Evolutionary conservation across 2,329 filamentous ascomycete species (phyloP).

Genomic region (Calycina marina): DNA sequence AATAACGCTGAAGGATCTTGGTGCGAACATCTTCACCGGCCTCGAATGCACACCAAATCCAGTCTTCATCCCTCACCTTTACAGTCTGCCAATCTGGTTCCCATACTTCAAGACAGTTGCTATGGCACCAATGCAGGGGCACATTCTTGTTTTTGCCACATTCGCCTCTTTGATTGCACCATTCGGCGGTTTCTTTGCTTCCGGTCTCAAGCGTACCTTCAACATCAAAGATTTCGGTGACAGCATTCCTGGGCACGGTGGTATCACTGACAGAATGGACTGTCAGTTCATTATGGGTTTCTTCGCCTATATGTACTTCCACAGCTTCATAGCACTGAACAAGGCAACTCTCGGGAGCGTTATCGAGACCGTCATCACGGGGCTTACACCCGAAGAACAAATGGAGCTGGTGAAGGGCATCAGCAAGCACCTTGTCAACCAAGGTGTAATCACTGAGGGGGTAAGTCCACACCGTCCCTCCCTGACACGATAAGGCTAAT

Average conservation of each 20-base stretch:
- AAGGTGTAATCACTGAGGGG: constrained; percentile 30
- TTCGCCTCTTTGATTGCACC: constrained; percentile 95
- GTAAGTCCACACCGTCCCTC: constrained; percentile 12
- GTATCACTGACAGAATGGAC: constrained; percentile 98
- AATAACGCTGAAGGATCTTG: constrained; percentile 47
- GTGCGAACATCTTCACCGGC: constrained; percentile 82
- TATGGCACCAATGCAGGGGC: constrained; percentile 81
- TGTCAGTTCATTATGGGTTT: constrained; percentile 99
- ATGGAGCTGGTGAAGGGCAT: constrained; percentile 61
- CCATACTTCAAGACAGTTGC: constrained; percentile 59
- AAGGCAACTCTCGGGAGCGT: constrained; percentile 75
- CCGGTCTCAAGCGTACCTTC: constrained; percentile 93
- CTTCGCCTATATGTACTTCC: constrained; percentile 97
- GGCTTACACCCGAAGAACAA: constrained; percentile 78
- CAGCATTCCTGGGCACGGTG: constrained; percentile 92
- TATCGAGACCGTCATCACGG: constrained; percentile 81
- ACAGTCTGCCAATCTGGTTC: constrained; percentile 57
- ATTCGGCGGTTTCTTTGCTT: constrained; percentile 97
- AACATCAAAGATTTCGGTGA: constrained; percentile 99
- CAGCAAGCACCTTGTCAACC: constrained; percentile 48
- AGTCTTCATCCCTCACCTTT: constrained; percentile 68
- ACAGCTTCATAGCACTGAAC: constrained; percentile 86
- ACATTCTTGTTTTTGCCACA: constrained; percentile 76
- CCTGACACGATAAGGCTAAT: constrained; percentile 1
- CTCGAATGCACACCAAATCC: constrained; percentile 84